phyloP scores from a whole-genome alignment of 176 grass and related monocot species.

The Eragrostis nindensis region DNA sequence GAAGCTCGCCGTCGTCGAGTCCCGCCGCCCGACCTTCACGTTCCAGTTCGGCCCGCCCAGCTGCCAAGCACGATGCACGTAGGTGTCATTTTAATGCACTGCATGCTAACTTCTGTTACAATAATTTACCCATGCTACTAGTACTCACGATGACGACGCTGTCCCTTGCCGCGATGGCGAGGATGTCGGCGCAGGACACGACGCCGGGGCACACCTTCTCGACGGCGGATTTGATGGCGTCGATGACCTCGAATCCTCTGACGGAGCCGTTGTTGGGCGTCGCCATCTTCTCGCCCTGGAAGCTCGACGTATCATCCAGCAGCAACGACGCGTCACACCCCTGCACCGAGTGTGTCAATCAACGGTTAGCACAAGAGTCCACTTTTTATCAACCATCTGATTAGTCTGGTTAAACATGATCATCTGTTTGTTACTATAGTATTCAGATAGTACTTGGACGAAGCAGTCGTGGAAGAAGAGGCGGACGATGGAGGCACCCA shows the following conservation, averaged over 20 bases:
- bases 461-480: conserved; percentile 96
- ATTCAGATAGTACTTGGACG: conserved; percentile 41
- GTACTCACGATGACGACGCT: conserved; percentile 52
- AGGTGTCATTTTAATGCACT: neutral
- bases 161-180: conserved; percentile 68
- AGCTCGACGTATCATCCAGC: conserved; percentile 62
- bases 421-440: neutral
- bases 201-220: conserved; percentile 65
- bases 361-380: too few species aligned
- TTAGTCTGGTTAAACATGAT: too few species aligned
- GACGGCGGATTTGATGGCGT: conserved; percentile 69
- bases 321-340: conserved; percentile 84
- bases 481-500: conserved; percentile 78
- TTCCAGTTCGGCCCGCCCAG: conserved; percentile 58
- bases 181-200: conserved; percentile 88
- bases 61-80: neutral
- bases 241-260: conserved; percentile 78
- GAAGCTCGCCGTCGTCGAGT: conserved; percentile 62
- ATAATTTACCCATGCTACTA: neutral
- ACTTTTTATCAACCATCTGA: too few species aligned
- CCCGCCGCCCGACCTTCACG: conserved; percentile 64
- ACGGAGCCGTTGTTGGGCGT: conserved; percentile 61
- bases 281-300: conserved; percentile 73
- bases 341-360: neutral
- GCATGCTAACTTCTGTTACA: too few species aligned